Percentiles rank a stretch among this genome's conserved stretches.
Evolutionary conservation across 306 rosid genomes (phyloP).

Genomic region (Acmispon strigosus): DNA sequence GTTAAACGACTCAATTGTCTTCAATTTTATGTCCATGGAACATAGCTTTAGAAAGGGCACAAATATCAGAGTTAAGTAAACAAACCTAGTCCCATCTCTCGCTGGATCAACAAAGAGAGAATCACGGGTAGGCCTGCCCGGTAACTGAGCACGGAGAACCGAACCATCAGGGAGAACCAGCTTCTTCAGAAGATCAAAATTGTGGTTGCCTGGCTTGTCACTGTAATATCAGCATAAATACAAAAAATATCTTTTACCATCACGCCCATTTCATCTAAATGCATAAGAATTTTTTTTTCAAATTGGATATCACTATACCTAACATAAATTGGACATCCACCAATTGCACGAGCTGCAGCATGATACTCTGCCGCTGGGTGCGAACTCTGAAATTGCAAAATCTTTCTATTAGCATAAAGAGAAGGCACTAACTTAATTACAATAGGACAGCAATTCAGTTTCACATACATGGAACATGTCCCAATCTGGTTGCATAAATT

Average conservation of each 20-base stretch:
- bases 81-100: constrained; percentile 78
- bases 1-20: neutral
- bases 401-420: neutral
- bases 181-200: constrained; percentile 85
- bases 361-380: constrained; percentile 96
- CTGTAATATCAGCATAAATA: constrained; percentile 27
- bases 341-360: constrained; percentile 92
- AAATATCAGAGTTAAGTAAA: neutral
- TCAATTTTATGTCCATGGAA: neutral
- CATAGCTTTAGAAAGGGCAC: neutral
- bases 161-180: constrained; percentile 96
- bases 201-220: constrained; percentile 92
- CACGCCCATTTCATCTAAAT: neutral
- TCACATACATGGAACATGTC: constrained; percentile 95
- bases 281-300: neutral
- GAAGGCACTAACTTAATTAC: neutral
- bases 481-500: constrained; percentile 98
- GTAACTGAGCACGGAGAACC: constrained; percentile 82
- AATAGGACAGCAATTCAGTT: neutral
- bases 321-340: constrained; percentile 96
- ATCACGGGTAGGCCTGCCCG: constrained; percentile 91
- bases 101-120: constrained; percentile 88
- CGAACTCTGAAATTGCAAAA: constrained; percentile 46
- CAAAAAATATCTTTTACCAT: neutral
- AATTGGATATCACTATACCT: constrained; percentile 38